Evolutionary conservation across 768 basidiomycete genomes (phyloP).

Genomic region (Leccinellum rugosiceps): DNA sequence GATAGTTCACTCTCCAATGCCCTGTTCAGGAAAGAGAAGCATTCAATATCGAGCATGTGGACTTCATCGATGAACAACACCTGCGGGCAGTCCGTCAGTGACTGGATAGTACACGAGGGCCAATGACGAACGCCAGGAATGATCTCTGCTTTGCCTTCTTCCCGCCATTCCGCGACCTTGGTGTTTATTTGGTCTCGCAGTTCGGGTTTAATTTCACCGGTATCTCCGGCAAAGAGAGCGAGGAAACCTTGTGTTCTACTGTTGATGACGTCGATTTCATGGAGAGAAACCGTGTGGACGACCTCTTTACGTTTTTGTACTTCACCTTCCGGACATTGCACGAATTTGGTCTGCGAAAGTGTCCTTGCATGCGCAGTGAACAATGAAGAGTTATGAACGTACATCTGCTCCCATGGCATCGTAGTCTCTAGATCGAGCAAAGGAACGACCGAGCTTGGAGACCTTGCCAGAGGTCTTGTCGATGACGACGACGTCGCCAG

Average conservation of each 20-base stretch:
- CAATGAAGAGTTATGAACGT: constrained; percentile 30
- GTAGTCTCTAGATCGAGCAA: constrained; percentile 96
- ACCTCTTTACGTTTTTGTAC: constrained; percentile 97
- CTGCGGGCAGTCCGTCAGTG: constrained; percentile 35
- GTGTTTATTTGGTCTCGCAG: constrained; percentile 94
- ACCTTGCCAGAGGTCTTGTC: constrained; percentile 98
- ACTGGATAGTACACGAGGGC: not conserved
- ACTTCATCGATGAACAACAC: constrained; percentile 99
- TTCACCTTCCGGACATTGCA: constrained; percentile 97
- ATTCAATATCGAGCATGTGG: constrained; percentile 99
- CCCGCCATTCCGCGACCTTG: constrained; percentile 96
- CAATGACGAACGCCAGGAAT: constrained; percentile 78
- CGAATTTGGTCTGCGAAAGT: constrained; percentile 84
- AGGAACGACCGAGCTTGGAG: constrained; percentile 92
- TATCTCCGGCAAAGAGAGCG: constrained; percentile 92
- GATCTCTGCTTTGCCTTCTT: constrained; percentile 98
- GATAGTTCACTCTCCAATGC: constrained; percentile 92
- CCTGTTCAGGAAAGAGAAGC: constrained; percentile 97
- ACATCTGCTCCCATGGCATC: constrained; percentile 99
- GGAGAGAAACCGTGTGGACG: constrained; percentile 94
- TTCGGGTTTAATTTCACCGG: constrained; percentile 98
- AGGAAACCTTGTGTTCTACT: constrained; percentile 98
- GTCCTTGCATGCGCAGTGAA: not conserved
- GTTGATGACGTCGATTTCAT: constrained; percentile 99
- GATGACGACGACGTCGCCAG: constrained; percentile 93